These are phyloP conservation scores for Circinella umbellata DNA, from an alignment of 371 early-diverging fungal genomes.

Conservation along the genomic window DNA sequence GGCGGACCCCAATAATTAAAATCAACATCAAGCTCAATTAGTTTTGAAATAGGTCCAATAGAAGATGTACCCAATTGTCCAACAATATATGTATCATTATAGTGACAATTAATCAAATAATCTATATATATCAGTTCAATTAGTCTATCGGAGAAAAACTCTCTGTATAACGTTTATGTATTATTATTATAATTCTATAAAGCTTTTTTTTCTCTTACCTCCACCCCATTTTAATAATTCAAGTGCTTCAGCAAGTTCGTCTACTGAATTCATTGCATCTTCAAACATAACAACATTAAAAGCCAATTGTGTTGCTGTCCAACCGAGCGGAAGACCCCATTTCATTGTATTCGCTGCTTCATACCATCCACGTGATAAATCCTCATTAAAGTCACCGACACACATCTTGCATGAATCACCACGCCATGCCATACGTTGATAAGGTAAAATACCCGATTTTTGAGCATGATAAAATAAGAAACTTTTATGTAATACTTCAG, in stretches of 20 bases:
- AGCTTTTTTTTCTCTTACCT: too few relatives aligned
- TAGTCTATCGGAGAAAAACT: too few relatives aligned
- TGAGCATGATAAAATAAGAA: slow-evolving; percentile 62
- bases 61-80: slow-evolving; percentile 60
- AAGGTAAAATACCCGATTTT: slow-evolving; percentile 57
- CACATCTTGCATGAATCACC: slow-evolving; percentile 61
- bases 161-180: too few relatives aligned
- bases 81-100: slow-evolving; percentile 56
- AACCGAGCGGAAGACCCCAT: slow-evolving; percentile 62
- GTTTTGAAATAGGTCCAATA: slow-evolving; percentile 49
- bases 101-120: slow-evolving; percentile 55
- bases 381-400: slow-evolving; percentile 59
- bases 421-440: slow-evolving; percentile 65
- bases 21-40: slow-evolving; percentile 55
- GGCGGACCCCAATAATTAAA: slow-evolving; percentile 67
- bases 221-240: slow-evolving; percentile 57
- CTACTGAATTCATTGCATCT: slow-evolving; percentile 54
- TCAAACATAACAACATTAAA: slow-evolving; percentile 59
- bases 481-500: slow-evolving; percentile 59
- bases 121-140: too few relatives aligned
- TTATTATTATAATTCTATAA: too few relatives aligned
- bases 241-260: slow-evolving; percentile 58
- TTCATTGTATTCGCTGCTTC: slow-evolving; percentile 73
- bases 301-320: slow-evolving; percentile 56
- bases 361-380: slow-evolving; percentile 62